Base-by-base conservation (phyloP, 2,329 filamentous ascomycete genomes). In the Ascochyta rabiei region DNA sequence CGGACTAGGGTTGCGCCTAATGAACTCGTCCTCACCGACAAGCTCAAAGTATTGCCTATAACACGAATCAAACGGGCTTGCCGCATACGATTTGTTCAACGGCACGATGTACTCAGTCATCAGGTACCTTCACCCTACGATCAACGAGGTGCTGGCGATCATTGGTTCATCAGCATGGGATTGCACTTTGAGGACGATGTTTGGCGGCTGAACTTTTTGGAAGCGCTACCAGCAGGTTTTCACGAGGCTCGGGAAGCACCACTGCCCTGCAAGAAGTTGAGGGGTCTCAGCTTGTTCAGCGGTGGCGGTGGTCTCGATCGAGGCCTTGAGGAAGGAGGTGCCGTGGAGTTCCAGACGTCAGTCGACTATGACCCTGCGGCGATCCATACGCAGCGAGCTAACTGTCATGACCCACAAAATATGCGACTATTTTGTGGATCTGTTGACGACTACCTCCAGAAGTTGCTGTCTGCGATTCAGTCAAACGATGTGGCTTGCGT, bases 251-350 rank as follows among this genome's bases (percentile, higher is more conserved):
- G 82, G 0, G 83, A 83, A 37, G 74, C 86, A 57, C 82, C 82
- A 40, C 43, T 53, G 40, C 12, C 26, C 21, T 15, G 8, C 16
- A 26, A 39, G 9, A 58, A 56, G 31, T 30, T 69, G 2, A 54
- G 38, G 28, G 88, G 87, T 0, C 74, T 93, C 3, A 89, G 91
- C 59, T 76, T 95, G 0, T 96, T 91, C 65, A 91, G 88, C 61
- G 91, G 91, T 0, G 87, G 88, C 16, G 90, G 91, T 0, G 91
- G 88, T 47, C 86, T 95, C 46, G 90, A 90, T 5, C 81, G 89
- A 26, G 90, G 90, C 0, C 77, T 96, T 0, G 89, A 92, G 70
- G 89, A 92, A 48, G 85, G 84, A 0, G 85, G 86, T 0, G 85
- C 80, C 0, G 80, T 92, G 0, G 70, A 85, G 23, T 89, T 89